These are phyloP conservation scores for Penicillium atrosanguineum DNA, from an alignment of 495 filamentous ascomycete species.

Conservation along the genomic window DNA sequence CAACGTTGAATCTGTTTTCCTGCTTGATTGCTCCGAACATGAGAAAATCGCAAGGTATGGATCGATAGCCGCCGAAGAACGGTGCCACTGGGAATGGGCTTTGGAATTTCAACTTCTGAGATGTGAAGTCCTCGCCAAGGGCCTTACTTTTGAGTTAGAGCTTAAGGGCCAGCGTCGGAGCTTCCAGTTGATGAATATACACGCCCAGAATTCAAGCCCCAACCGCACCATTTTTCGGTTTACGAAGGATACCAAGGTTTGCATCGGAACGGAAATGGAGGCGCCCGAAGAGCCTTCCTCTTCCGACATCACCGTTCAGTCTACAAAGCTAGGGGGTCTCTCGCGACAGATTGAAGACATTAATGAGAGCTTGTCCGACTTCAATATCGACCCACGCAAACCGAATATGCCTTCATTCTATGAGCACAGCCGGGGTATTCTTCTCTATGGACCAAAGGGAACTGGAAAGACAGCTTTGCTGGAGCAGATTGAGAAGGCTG, in stretches of 20 bases:
- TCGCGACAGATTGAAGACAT: slow-evolving; percentile 59
- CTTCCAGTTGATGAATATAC: slow-evolving; percentile 42
- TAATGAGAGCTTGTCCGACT: slow-evolving; percentile 63
- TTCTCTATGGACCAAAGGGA: slow-evolving; percentile 80
- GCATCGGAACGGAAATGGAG: slow-evolving; percentile 28
- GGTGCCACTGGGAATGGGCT: slow-evolving; percentile 62
- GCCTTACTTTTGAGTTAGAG: slow-evolving; percentile 47
- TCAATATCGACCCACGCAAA: slow-evolving; percentile 39
- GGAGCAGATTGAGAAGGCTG: slow-evolving; percentile 58
- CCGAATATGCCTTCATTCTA: slow-evolving; percentile 44
- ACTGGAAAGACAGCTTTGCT: slow-evolving; percentile 79
- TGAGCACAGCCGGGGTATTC: slow-evolving; percentile 52
- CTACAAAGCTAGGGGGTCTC: slow-evolving; percentile 58
- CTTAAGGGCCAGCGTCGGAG: slow-evolving; percentile 45
- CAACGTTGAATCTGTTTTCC: slow-evolving; percentile 41
- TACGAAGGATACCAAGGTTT: slow-evolving; percentile 31
- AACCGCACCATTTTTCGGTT: slow-evolving; percentile 38
- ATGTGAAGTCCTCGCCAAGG: slow-evolving; percentile 41
- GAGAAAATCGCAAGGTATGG: slow-evolving; percentile 34
- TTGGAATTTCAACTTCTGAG: slow-evolving; percentile 55
- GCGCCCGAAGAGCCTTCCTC: slow-evolving; percentile 9
- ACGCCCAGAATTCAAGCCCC: slow-evolving; percentile 17
- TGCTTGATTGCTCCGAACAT: slow-evolving; percentile 50
- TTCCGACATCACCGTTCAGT: slow-evolving; percentile 25
- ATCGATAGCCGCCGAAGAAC: slow-evolving; percentile 42